Evolutionary conservation across 75 land plant species (phyloP).

Genomic region (Cunninghamia lanceolata): DNA sequence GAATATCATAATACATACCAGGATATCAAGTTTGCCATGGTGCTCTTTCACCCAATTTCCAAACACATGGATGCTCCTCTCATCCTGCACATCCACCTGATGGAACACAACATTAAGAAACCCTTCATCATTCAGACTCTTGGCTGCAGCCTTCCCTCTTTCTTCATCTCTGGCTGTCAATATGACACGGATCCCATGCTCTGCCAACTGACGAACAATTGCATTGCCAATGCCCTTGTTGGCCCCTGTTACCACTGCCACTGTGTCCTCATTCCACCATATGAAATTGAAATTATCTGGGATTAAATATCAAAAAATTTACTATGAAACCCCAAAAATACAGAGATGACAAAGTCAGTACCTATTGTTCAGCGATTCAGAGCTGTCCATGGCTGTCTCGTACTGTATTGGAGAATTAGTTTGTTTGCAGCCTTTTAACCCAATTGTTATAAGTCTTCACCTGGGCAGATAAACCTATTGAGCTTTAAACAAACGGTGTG

Average conservation of each 20-base stretch:
- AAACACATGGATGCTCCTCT: conserved; percentile 20
- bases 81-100: conserved; percentile 48
- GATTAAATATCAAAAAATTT: not conserved
- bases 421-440: not conserved
- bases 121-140: conserved; percentile 23
- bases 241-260: conserved; percentile 42
- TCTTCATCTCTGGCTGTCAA: conserved; percentile 52
- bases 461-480: too few relatives aligned
- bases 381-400: not conserved
- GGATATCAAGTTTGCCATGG: conserved; percentile 47
- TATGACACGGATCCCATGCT: conserved; percentile 38
- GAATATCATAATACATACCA: conserved; percentile 29
- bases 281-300: not conserved
- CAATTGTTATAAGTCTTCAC: not conserved
- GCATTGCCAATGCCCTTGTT: conserved; percentile 60
- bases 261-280: not conserved
- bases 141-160: conserved; percentile 34
- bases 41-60: conserved; percentile 33
- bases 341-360: not conserved
- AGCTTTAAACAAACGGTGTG: too few relatives aligned
- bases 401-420: not conserved
- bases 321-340: too few relatives aligned
- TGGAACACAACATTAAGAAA: conserved; percentile 37
- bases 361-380: not conserved
- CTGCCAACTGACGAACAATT: conserved; percentile 46